Conservation (phyloP, 1,139 yeast species). For the Yamadazyma diddensiae region DNA sequence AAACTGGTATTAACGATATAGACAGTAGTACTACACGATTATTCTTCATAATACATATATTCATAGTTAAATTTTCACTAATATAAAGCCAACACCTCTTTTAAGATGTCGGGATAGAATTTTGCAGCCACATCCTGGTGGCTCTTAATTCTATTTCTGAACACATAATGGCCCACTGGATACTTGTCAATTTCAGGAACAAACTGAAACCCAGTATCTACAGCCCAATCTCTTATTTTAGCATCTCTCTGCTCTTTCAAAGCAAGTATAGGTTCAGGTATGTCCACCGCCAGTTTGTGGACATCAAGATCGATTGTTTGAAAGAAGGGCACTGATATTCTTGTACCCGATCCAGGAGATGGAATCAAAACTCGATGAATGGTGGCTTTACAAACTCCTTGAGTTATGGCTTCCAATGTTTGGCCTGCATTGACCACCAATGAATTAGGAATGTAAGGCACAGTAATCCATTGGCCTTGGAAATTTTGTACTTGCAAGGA, state of each 20-base stretch:
- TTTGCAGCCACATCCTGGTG: constrained; percentile 65
- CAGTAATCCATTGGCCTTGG: constrained; percentile 62
- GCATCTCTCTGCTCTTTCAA: constrained; percentile 37
- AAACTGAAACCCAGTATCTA: constrained; percentile 51
- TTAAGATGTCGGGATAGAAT: constrained; percentile 57
- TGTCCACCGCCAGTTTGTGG: constrained; percentile 29
- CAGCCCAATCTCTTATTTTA: constrained; percentile 36
- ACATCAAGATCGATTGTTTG: constrained; percentile 51
- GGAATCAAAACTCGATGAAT: constrained; percentile 65
- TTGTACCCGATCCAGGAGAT: constrained; percentile 47
- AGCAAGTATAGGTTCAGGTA: constrained; percentile 31
- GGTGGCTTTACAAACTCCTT: constrained; percentile 61
- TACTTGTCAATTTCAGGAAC: constrained; percentile 40
- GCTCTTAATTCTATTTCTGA: constrained; percentile 60
- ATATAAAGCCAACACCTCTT: constrained; percentile 24
- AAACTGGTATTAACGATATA: too few species aligned
- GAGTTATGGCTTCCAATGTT: constrained; percentile 51
- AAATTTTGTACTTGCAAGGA: constrained; percentile 64
- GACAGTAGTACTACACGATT: too few species aligned
- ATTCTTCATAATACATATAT: too few species aligned
- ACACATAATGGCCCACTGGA: constrained; percentile 59
- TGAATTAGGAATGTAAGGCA: constrained; percentile 41
- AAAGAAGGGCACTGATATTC: constrained; percentile 54
- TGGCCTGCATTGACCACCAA: constrained; percentile 56
- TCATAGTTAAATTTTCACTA: too few species aligned